Evolutionary conservation across 495 filamentous ascomycete genomes (phyloP), one percentile per base, ranked within the genome.

Genomic region (Trichoderma reesei): DNA sequence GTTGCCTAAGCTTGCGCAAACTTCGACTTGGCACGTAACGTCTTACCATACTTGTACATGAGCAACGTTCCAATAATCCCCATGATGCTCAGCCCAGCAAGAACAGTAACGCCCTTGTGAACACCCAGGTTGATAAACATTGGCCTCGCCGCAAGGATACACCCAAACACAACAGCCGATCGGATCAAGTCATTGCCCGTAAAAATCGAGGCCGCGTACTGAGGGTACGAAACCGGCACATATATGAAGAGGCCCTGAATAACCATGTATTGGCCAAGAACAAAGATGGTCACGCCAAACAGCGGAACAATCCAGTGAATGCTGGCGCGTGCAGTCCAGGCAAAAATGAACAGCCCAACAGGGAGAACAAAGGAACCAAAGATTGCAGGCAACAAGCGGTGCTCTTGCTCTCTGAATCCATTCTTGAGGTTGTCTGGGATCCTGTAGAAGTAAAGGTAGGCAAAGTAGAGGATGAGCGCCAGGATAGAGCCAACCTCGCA

Each of bases 291-390:
- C 16, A 84, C 74, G 20, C 51, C 51, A 33, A 88, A 65, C 64
- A 88, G 83, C 5, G 85, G 70, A 84, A 86, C 1, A 82, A 84
- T 1, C 83, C 85, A 18, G 87, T 73, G 1, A 26, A 41, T 61
- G 36, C 59, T 61, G 82, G 85, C 37, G 74, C 80, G 79, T 78
- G 61, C 88, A 85, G 66, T 88, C 80, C 66, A 68, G 16, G 59
- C 66, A 41, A 68, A 65, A 36, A 60, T 65, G 11, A 68, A 42
- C 1, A 68, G 48, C 1, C 59, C 63, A 16, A 60, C 31, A 7
- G 66, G 66, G 13, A 65, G 36, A 11, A 68, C 11, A 14, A 56
- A 33, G 8, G 51, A 34, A 6, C 51, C 51, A 6, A 56, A 11
- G 14, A 56, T 56, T 14, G 51, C 51, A 2, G 51, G 51, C 26